Evolutionary conservation across 2,329 filamentous ascomycete species (phyloP), one percentile per base, ranked within the genome.

Genomic region (Dendryphion nanum): DNA sequence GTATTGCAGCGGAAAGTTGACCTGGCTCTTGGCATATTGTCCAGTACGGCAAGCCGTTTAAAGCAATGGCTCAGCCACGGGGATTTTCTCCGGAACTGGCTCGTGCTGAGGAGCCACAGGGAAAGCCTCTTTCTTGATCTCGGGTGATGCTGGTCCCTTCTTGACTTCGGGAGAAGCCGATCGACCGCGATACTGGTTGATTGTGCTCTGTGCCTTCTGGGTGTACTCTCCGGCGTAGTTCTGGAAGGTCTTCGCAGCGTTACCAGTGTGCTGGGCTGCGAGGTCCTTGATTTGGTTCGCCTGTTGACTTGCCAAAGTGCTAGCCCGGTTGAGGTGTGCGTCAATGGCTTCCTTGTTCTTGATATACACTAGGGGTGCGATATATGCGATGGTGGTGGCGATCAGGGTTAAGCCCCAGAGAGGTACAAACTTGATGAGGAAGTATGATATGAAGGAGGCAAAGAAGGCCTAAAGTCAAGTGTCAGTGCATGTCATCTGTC

Each of bases 281-380:
- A 83, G 63, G 33, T 79, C 75, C 60, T 75, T 76, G 50, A 82
- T 66, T 57, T 83, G 80, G 40, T 67, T 70, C 20, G 79, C 75
- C 61, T 83, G 81, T 53, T 75, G 65, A 59, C 70, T 74, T 53
- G 80, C 68, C 45, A 82, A 63, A 37, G 75, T 61, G 53, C 74
- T 69, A 30, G 72, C 69, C 50, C 79, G 72, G 50, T 73, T 66
- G 35, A 83, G 67, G 50, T 83, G 78, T 39, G 70, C 67, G 52
- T 84, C 80, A 50, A 84, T 83, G 48, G 79, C 55, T 50, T 82
- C 78, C 55, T 77, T 77, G 73, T 84, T 83, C 69, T 73, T 75
- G 56, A 83, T 73, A 69, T 84, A 84, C 59, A 81, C 53, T 41
- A 84, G 71, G 36, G 81, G 81, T 29, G 69, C 74, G 38, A 83